Base-by-base conservation (phyloP, 2,329 filamentous ascomycete genomes). In the Cytospora leucostoma region DNA sequence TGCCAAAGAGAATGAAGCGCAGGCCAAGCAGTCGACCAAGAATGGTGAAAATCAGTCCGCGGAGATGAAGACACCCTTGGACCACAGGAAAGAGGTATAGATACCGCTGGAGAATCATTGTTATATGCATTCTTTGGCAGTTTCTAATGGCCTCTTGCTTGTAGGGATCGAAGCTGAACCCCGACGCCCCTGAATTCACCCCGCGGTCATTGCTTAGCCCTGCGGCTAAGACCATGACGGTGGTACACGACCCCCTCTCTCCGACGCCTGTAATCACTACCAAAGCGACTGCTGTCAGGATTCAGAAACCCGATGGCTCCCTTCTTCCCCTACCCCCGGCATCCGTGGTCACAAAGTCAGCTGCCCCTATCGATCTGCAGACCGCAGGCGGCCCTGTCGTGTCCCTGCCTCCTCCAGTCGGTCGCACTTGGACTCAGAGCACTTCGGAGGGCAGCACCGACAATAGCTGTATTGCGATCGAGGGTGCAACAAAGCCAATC, bases 151-250 rank as follows among this genome's bases (percentile, higher is more conserved):
- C 59, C 61, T 61, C 61, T 70, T 73, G 68, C 65, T 70, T 74
- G 68, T 73, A 85, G 82, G 80, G 75, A 73, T 81, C 77, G 65
- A 82, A 76, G 70, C 74, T 86, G 68, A 86, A 86, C 72, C 84
- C 84, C 37, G 75, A 79, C 68, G 84, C 84, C 34, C 79, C 81
- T 52, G 79, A 80, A 59, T 86, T 86, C 65, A 85, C 82, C 1
- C 83, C 84, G 55, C 78, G 78, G 59, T 73, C 75, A 17, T 51
- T 68, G 34, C 67, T 70, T 62, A 32, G 65, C 69, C 37, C 67
- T 53, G 38, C 59, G 64, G 13, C 40, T 68, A 67, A 64, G 71
- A 61, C 34, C 70, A 65, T 62, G 68, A 49, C 49, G 55, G 50
- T 55, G 33, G 60, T 59, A 47, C 40, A 67, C 49, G 63, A 64